Percentiles rank a stretch among this genome's conserved stretches.
phyloP scores from a whole-genome alignment of 164 flowering plant species.

The Stephania japonica region DNA sequence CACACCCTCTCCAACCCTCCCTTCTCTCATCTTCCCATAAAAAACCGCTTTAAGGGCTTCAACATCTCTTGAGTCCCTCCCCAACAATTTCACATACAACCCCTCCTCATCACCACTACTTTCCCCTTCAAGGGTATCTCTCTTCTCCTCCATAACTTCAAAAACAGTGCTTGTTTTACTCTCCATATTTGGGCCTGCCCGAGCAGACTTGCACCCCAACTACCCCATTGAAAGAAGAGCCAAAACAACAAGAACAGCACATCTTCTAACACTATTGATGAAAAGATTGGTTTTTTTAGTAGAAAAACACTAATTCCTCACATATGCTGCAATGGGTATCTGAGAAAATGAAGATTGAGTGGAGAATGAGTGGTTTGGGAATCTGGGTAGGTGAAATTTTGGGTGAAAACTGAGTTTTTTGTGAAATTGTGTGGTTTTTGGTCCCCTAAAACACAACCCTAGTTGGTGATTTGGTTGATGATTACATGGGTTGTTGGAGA shows the following conservation, averaged over 20 bases:
- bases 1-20: constrained; percentile 59
- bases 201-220: constrained; percentile 28
- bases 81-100: constrained; percentile 56
- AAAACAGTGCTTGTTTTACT: constrained; percentile 6
- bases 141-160: constrained; percentile 19
- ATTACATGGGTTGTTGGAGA: no score
- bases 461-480: background rate
- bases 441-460: constrained; percentile 1
- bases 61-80: constrained; percentile 54
- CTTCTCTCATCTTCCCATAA: constrained; percentile 66
- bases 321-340: constrained; percentile 7
- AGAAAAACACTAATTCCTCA: background rate
- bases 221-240: constrained; percentile 49
- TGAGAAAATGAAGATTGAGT: constrained; percentile 8
- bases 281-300: constrained; percentile 17
- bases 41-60: constrained; percentile 73
- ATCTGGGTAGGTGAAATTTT: constrained; percentile 1
- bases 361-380: constrained; percentile 2
- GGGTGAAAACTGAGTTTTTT: constrained; percentile 5
- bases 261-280: constrained; percentile 26
- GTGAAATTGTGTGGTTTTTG: background rate
- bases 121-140: constrained; percentile 21
- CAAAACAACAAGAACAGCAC: constrained; percentile 49
- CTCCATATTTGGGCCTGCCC: constrained; percentile 26
- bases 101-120: constrained; percentile 12